Evolutionary conservation across 2,329 filamentous ascomycete species (phyloP).

Genomic region (Calonectria multiphialidica): DNA sequence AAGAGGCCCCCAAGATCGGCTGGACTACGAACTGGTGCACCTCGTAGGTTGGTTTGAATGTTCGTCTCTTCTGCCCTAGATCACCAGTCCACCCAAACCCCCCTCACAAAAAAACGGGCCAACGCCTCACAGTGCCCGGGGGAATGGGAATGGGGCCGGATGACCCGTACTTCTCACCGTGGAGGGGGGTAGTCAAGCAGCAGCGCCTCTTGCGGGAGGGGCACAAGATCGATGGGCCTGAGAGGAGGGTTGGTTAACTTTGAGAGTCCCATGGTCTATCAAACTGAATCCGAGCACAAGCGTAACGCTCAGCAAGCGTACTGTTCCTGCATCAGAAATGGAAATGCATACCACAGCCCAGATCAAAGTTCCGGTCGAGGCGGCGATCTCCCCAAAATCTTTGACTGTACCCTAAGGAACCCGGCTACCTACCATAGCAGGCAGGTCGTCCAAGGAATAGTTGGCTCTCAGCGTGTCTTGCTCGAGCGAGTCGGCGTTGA

Average conservation of each 20-base stretch:
- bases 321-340: constrained; percentile 14
- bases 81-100: not conserved
- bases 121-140: constrained; percentile 17
- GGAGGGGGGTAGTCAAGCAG: not conserved
- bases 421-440: not conserved
- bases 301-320: not conserved
- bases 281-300: not conserved
- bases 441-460: constrained; percentile 1
- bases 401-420: not conserved
- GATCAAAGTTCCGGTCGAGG: not conserved
- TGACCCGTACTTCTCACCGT: constrained; percentile 13
- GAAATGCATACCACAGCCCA: not conserved
- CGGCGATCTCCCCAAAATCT: constrained; percentile 6
- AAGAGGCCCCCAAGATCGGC: constrained; percentile 2
- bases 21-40: constrained; percentile 7
- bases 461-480: constrained; percentile 1
- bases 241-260: not conserved
- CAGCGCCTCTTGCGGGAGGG: constrained; percentile 13
- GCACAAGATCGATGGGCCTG: not conserved
- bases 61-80: constrained; percentile 12
- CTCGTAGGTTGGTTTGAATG: not conserved
- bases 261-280: not conserved
- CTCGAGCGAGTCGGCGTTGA: constrained; percentile 17
- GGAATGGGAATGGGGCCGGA: constrained; percentile 19
- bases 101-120: not conserved